Percentiles rank a stretch among this genome's conserved stretches.
Evolutionary conservation across 2,329 filamentous ascomycete genomes (phyloP).

Genomic region (Colletotrichum sidae): DNA sequence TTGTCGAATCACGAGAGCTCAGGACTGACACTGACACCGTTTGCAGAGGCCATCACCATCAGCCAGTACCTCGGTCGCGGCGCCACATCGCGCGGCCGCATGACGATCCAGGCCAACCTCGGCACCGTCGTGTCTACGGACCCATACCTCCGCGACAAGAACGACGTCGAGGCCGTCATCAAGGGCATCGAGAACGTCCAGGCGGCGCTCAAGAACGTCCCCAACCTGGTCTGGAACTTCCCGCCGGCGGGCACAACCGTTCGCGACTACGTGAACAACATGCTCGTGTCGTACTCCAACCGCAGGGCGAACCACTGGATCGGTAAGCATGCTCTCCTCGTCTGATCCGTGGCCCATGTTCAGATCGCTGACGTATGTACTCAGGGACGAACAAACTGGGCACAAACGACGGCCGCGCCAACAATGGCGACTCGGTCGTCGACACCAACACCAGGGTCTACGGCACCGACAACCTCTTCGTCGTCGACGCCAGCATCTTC

Average conservation of each 20-base stretch:
- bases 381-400: slow-evolving; percentile 68
- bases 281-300: slow-evolving; percentile 53
- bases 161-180: slow-evolving; percentile 73
- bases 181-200: slow-evolving; percentile 71
- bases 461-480: slow-evolving; percentile 75
- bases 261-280: slow-evolving; percentile 66
- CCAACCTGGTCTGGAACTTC: slow-evolving; percentile 66
- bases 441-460: slow-evolving; percentile 73
- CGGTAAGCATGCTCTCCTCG: slow-evolving; percentile 38
- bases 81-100: slow-evolving; percentile 69
- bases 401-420: slow-evolving; percentile 62
- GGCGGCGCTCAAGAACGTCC: slow-evolving; percentile 63
- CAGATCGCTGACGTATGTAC: slow-evolving; percentile 45
- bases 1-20: not conserved
- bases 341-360: slow-evolving; percentile 5
- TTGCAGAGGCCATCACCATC: slow-evolving; percentile 61
- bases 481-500: slow-evolving; percentile 77
- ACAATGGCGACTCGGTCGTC: slow-evolving; percentile 69
- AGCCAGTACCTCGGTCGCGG: slow-evolving; percentile 74
- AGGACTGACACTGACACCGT: slow-evolving; percentile 35
- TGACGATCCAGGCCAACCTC: slow-evolving; percentile 69
- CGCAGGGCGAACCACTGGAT: slow-evolving; percentile 65
- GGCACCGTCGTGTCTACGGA: slow-evolving; percentile 68
- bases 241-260: slow-evolving; percentile 64
- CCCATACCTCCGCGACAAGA: slow-evolving; percentile 69